phyloP scores from a whole-genome alignment of 805 yeast genomes.

The Geotrichum ghanense region DNA sequence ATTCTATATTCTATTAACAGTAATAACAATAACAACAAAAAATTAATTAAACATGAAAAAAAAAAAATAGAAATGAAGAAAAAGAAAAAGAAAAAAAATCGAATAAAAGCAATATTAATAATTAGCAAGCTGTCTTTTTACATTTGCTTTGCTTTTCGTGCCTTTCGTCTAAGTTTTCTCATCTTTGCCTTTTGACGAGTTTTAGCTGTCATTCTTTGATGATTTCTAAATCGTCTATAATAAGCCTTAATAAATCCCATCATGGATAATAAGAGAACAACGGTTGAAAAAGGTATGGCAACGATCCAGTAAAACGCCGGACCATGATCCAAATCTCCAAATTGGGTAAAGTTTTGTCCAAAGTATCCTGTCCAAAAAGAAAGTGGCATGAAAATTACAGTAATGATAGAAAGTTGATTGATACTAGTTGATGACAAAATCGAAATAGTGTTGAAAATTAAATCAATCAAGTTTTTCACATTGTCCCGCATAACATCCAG shows the following conservation, averaged over 20 bases:
- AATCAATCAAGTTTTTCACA: slow-evolving; percentile 38
- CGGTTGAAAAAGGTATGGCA: slow-evolving; percentile 29
- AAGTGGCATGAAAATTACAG: slow-evolving; percentile 48
- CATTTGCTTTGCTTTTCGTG: slow-evolving; percentile 1
- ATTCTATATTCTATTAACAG: no score
- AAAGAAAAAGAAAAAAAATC: no score
- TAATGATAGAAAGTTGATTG: slow-evolving; percentile 41
- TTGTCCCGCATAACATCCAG: slow-evolving; percentile 42
- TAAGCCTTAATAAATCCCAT: slow-evolving; percentile 9
- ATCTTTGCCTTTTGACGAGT: slow-evolving; percentile 15
- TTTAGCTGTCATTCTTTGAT: background rate
- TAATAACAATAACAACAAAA: no score
- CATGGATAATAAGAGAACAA: slow-evolving; percentile 21
- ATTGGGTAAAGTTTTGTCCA: slow-evolving; percentile 41
- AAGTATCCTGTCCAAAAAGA: slow-evolving; percentile 53
- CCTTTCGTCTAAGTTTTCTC: background rate
- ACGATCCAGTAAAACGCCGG: slow-evolving; percentile 39
- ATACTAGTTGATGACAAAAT: slow-evolving; percentile 45
- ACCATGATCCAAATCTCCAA: slow-evolving; percentile 29
- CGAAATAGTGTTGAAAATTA: slow-evolving; percentile 47
- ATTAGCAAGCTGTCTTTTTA: background rate
- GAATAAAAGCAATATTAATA: background rate
- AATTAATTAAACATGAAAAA: background rate
- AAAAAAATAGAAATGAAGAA: no score
- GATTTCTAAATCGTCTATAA: background rate